Conservation (phyloP, 208 protist species). For the Naegleria fowleri region DNA sequence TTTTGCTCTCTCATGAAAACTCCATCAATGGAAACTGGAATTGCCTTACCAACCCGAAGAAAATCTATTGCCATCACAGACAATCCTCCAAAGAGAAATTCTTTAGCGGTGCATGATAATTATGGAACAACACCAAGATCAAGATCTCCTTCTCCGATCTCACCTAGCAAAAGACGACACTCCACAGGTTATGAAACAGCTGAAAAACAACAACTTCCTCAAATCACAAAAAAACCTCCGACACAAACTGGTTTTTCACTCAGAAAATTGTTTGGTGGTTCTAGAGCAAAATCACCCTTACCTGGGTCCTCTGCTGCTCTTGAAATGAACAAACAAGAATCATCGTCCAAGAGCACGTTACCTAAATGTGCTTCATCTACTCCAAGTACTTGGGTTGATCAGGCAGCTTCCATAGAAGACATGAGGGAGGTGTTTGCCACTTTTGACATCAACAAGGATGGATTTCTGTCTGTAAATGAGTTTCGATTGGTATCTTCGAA, state of each 20-base stretch:
- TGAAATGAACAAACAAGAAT: background rate
- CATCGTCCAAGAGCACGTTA: background rate
- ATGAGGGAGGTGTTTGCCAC: conserved; percentile 12
- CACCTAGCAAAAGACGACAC: background rate
- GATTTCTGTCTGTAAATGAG: background rate
- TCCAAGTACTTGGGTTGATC: background rate
- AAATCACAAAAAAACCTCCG: background rate
- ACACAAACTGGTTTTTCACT: background rate
- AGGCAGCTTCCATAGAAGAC: background rate
- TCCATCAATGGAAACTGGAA: background rate
- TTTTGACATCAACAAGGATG: background rate
- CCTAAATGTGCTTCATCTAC: background rate
- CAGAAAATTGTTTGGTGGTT: background rate
- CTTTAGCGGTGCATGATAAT: background rate
- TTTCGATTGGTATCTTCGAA: background rate
- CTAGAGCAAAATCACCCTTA: background rate
- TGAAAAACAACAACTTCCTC: background rate
- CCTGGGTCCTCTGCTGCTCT: too few species aligned
- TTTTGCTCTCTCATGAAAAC: background rate
- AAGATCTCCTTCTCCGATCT: background rate
- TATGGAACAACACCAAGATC: background rate
- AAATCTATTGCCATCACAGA: background rate
- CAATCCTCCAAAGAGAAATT: background rate
- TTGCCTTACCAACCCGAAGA: background rate
- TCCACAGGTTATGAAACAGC: background rate